These are phyloP conservation scores for Linnemannia elongata DNA, from an alignment of 192 early-diverging fungal species.

Conservation along the genomic window DNA sequence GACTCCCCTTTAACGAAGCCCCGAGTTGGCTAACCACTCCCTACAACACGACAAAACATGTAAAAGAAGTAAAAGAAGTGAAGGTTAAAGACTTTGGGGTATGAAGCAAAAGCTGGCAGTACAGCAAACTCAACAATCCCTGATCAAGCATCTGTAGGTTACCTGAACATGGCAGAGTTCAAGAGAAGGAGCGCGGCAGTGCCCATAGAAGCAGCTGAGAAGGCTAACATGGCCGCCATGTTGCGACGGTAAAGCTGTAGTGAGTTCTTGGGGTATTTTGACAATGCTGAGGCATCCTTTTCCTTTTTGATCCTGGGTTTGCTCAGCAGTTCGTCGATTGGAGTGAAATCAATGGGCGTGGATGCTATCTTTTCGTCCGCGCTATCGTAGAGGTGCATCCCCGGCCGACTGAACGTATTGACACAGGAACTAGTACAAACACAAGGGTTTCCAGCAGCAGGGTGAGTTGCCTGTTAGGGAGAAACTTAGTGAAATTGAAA, in stretches of 20 bases:
- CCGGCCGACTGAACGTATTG: slow-evolving; percentile 35
- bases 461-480: not conserved
- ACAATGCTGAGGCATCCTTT: slow-evolving; percentile 20
- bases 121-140: not conserved
- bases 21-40: slow-evolving; percentile 34
- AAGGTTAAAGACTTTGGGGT: not conserved
- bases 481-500: too few relatives aligned
- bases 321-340: slow-evolving; percentile 41
- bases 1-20: slow-evolving; percentile 9
- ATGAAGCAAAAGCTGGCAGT: too few relatives aligned
- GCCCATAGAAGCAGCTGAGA: slow-evolving; percentile 36
- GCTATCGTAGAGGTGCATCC: slow-evolving; percentile 28
- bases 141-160: not conserved
- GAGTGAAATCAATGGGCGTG: slow-evolving; percentile 33
- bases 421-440: slow-evolving; percentile 30
- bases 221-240: slow-evolving; percentile 32
- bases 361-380: slow-evolving; percentile 17
- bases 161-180: slow-evolving; percentile 35
- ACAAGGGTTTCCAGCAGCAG: not conserved
- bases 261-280: slow-evolving; percentile 25
- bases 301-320: slow-evolving; percentile 38
- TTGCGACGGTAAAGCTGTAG: slow-evolving; percentile 29
- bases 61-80: not conserved
- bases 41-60: slow-evolving; percentile 15
- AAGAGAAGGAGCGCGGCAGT: slow-evolving; percentile 35